Evolutionary conservation across 495 filamentous ascomycete genomes (phyloP), one percentile per base, ranked within the genome.

Genomic region (Trypethelium eluteriae): DNA sequence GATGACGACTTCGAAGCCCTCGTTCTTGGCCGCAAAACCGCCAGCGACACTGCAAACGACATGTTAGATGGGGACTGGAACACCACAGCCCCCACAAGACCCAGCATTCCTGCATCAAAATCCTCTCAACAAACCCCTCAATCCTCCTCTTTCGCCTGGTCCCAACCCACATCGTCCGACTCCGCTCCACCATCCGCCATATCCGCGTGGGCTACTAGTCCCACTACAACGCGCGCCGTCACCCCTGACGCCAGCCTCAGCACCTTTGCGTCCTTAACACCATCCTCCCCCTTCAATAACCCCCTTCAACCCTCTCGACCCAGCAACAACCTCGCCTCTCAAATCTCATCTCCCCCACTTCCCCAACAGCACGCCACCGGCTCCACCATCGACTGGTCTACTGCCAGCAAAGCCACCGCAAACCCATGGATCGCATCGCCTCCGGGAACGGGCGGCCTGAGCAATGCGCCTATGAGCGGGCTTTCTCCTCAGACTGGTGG

Each of bases 1-100:
- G 85, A 88, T 68, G 82, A 85, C 63, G 90, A 90, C 71, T 98
- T 97, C 71, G 92, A 96, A 74, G 82, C 83, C 1, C 83, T 98
- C 25, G 92, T 98, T 14, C 88, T 92, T 72, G 93, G 93, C 14
- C 67, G 71, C 7, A 73, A 72, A 34, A 46, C 62, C 3, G 35
- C 71, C 2, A 67, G 71, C 4, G 69, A 70, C 7, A 73, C 70
- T 62, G 72, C 68, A 18, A 73, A 79, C 39, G 76, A 81, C 56
- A 73, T 77, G 34, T 72, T 80, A 64, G 75, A 76, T 56, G 75
- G 74, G 53, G 67, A 70, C 50, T 75, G 76, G 70, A 77, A 77
- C 53, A 67, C 75, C 62, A 59, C 74, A 69, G 65, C 68, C 6
- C 25, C 61, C 16, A 18, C 67, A 32, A 68, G 67, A 62, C 49